A percentile compares a stretch with the other conserved stretches of the same genome.
phyloP scores from a whole-genome alignment of 768 basidiomycete species.

The Leccinellum luteum region DNA sequence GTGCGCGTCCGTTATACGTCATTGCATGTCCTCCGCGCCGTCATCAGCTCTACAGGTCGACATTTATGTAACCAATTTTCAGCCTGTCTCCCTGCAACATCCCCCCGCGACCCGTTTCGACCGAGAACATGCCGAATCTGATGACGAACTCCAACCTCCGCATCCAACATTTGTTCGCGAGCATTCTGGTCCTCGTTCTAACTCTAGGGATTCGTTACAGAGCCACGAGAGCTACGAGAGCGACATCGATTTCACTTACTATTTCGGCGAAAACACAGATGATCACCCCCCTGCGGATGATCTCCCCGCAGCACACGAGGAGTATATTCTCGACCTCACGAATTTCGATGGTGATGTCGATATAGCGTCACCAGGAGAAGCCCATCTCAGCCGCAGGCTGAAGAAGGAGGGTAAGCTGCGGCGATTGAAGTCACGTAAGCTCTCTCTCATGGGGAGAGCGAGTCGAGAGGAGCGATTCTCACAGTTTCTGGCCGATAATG shows the following conservation, averaged over 20 bases:
- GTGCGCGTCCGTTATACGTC: slow-evolving; percentile 66
- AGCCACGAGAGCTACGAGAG: slow-evolving; percentile 32
- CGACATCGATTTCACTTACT: slow-evolving; percentile 43
- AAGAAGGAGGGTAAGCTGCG: slow-evolving; percentile 62
- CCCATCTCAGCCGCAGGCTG: slow-evolving; percentile 47
- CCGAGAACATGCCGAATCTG: neutral
- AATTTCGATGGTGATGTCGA: slow-evolving; percentile 80
- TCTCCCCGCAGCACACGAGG: slow-evolving; percentile 40
- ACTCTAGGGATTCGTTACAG: slow-evolving; percentile 28
- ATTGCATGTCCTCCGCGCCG: slow-evolving; percentile 56
- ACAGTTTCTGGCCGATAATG: neutral
- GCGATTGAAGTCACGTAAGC: slow-evolving; percentile 43
- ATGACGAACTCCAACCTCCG: slow-evolving; percentile 37
- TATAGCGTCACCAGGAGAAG: slow-evolving; percentile 54
- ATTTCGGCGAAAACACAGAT: slow-evolving; percentile 36
- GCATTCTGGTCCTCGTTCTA: slow-evolving; percentile 4
- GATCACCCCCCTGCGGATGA: slow-evolving; percentile 28
- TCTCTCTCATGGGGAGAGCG: slow-evolving; percentile 6
- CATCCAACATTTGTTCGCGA: slow-evolving; percentile 27
- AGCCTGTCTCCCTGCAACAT: slow-evolving; percentile 24
- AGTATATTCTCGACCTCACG: slow-evolving; percentile 61
- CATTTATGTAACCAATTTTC: slow-evolving; percentile 69
- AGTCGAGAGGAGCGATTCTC: slow-evolving; percentile 12
- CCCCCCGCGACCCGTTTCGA: slow-evolving; percentile 1
- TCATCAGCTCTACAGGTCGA: slow-evolving; percentile 54